Evolutionary conservation across 371 early-diverging fungal genomes (phyloP), one percentile per base, ranked within the genome.

Genomic region (Funneliformis caledonium): DNA sequence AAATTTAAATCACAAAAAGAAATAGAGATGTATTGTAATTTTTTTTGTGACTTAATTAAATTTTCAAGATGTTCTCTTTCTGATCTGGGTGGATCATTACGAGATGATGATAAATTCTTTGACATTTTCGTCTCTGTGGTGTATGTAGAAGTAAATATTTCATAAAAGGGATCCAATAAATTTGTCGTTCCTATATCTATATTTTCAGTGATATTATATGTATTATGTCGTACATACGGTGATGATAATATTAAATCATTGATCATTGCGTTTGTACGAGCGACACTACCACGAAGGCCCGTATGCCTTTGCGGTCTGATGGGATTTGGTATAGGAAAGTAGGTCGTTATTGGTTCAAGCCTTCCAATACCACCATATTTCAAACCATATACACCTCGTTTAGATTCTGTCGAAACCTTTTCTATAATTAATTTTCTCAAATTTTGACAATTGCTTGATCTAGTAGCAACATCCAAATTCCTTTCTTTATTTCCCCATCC

Each of bases 401-500:
- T 68, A 42, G 69, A 43, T 42, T 68, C 69, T 19, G 69, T 68
- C 10, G 69, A 68, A 42, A 68, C 43, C 9, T 68, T 68, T 19
- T 68, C 69, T 42, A 68, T 43, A 9, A 68, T 43, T 43, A 68
- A 68, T 12, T 68, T 68, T 68, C 43, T 68, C 43, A 68, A 42
- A 45, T 68, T 68, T 3, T 43, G 37, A 43, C 69, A 68, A 68
- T 68, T 68, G 14, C 69, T 37, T 68, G 69, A 68, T 68, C 45
- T 68, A 42, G 69, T 19, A 42, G 69, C 69, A 19, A 43, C 42
- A 45, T 68, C 69, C 19, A 68, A 68, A 68, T 68, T 68, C 43
- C 69, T 68, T 68, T 68, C 69, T 42, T 68, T 68, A 37, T 68
- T 68, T 16, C 69, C 69, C 69, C 69, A 68, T 19, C 69, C 69